These are phyloP conservation scores for Fraxinus dipetala DNA, from an alignment of 305 asterid genomes.

Conservation along the genomic window DNA sequence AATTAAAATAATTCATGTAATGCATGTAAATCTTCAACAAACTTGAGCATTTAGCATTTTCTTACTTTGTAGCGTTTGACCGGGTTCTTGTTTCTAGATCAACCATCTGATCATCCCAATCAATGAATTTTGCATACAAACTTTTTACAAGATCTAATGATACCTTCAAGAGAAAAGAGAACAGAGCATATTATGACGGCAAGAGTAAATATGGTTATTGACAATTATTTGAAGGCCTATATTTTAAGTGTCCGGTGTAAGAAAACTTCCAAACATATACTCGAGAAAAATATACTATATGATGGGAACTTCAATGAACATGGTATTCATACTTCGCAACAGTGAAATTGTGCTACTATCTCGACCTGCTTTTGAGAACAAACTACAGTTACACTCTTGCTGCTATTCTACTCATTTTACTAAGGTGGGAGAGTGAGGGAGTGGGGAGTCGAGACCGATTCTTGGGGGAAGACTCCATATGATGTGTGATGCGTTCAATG, in stretches of 20 bases:
- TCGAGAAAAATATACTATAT: neutral
- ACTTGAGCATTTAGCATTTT: constrained; percentile 27
- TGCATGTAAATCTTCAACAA: constrained; percentile 17
- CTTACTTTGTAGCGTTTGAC: constrained; percentile 88
- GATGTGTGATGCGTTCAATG: neutral
- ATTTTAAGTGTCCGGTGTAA: neutral
- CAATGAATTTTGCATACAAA: constrained; percentile 91
- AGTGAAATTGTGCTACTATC: neutral
- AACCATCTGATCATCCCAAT: constrained; percentile 96
- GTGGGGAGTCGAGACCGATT: neutral
- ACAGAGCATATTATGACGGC: constrained; percentile 4
- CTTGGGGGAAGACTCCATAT: neutral
- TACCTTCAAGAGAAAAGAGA: constrained; percentile 50
- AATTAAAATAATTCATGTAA: constrained; percentile 24
- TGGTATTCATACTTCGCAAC: neutral
- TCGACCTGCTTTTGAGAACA: neutral
- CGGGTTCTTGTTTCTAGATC: constrained; percentile 76
- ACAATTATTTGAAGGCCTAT: neutral
- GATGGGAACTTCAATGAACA: neutral
- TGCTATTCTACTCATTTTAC: neutral
- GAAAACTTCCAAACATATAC: neutral
- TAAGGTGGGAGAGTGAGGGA: neutral
- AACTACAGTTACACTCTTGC: neutral
- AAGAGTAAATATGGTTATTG: neutral
- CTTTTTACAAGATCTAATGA: constrained; percentile 94